Percentiles rank a stretch among this genome's conserved stretches.
Evolutionary conservation across 2,329 filamentous ascomycete species (phyloP).

Genomic region (Monosporascus sp.): DNA sequence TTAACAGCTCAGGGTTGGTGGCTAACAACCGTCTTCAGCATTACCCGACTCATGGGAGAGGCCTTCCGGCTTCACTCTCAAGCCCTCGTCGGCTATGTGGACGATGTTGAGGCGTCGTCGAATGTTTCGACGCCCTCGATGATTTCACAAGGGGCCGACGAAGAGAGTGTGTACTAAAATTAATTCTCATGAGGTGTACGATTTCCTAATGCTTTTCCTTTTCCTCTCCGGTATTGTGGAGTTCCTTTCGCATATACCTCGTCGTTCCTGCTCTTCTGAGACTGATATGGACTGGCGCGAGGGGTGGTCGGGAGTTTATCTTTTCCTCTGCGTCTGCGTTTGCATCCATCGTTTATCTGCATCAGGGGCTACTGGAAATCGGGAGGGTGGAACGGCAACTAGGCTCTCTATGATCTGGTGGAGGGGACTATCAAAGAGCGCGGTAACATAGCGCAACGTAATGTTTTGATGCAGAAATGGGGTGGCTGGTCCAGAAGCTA

Average conservation of each 20-base stretch:
- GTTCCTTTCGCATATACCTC: constrained; percentile 44
- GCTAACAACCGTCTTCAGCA: constrained; percentile 53
- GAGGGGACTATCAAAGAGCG: constrained; percentile 20
- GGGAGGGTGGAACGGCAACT: constrained; percentile 24
- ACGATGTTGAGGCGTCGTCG: constrained; percentile 68
- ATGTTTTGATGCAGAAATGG: constrained; percentile 32
- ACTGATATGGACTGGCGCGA: constrained; percentile 25
- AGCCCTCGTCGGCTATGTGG: constrained; percentile 90
- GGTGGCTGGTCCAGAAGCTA: constrained; percentile 33
- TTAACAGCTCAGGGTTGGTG: constrained; percentile 11
- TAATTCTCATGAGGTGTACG: constrained; percentile 43
- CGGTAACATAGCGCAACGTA: constrained; percentile 26
- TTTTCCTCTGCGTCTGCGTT: constrained; percentile 23
- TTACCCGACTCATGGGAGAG: constrained; percentile 94
- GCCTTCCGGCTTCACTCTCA: constrained; percentile 96
- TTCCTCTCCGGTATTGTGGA: constrained; percentile 22
- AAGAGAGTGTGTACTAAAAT: constrained; percentile 66
- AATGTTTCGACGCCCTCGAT: constrained; percentile 66
- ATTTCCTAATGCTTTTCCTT: constrained; percentile 40
- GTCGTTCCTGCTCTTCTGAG: constrained; percentile 25
- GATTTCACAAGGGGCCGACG: constrained; percentile 65
- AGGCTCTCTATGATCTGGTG: constrained; percentile 26
- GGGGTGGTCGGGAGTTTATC: constrained; percentile 22
- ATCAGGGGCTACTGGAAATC: constrained; percentile 29
- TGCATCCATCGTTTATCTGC: constrained; percentile 28